Percentiles rank a stretch among this genome's conserved stretches.
Evolutionary conservation across 2,329 filamentous ascomycete genomes (phyloP).

Genomic region (Metarhizium album): DNA sequence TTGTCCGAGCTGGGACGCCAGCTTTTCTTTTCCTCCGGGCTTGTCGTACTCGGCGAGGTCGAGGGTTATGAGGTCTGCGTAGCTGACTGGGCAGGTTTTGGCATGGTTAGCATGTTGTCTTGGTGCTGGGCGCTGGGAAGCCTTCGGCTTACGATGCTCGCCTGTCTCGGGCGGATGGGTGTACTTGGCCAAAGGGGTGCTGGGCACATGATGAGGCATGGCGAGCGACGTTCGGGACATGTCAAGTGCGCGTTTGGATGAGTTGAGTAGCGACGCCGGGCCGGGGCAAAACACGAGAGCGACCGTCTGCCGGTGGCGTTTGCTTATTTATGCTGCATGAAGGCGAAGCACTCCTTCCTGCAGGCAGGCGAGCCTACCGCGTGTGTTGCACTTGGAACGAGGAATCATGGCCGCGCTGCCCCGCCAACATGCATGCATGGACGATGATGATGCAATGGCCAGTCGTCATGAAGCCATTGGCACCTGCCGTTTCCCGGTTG

Average conservation of each 20-base stretch:
- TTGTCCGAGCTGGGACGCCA: constrained; percentile 44
- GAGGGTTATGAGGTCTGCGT: constrained; percentile 47
- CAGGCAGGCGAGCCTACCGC: not conserved
- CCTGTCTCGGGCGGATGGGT: not conserved
- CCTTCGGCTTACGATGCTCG: not conserved
- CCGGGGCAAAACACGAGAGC: too few species aligned
- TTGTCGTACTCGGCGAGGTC: constrained; percentile 43
- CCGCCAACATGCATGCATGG: not conserved
- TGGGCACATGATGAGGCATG: not conserved
- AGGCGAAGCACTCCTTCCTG: not conserved
- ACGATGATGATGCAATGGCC: not conserved
- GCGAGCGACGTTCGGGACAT: not conserved
- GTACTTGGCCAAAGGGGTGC: not conserved
- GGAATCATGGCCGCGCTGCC: too few species aligned
- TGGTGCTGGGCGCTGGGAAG: not conserved
- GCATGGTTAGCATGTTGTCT: not conserved
- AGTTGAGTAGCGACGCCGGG: not conserved
- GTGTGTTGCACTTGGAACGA: not conserved
- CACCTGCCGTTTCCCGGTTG: not conserved
- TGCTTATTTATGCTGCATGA: not conserved
- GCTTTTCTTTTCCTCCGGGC: constrained; percentile 40
- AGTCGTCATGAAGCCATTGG: not conserved
- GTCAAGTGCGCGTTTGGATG: too few species aligned
- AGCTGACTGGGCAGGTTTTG: constrained; percentile 25
- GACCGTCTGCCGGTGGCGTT: not conserved